Percentiles rank a stretch among this genome's conserved stretches.
These are phyloP conservation scores for Trypethelium eluteriae DNA, from an alignment of 495 filamentous ascomycete genomes.

Conservation along the genomic window DNA sequence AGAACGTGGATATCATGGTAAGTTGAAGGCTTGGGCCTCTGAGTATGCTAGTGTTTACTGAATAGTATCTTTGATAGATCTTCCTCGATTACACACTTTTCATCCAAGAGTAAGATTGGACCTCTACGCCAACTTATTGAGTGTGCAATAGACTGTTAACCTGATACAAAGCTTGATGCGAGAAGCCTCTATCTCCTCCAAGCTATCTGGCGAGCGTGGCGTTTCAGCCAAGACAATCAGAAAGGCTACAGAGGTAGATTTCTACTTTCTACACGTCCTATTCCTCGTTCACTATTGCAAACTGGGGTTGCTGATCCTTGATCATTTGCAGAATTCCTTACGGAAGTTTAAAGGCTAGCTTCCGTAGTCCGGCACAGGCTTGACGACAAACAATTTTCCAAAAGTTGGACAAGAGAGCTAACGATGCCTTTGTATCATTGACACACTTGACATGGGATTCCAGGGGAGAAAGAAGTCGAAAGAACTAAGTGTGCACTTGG, in stretches of 20 bases:
- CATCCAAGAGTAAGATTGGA: constrained; percentile 63
- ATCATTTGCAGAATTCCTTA: background rate
- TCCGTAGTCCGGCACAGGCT: background rate
- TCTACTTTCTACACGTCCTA: constrained; percentile 24
- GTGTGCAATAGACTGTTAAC: background rate
- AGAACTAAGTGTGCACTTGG: too few relatives aligned
- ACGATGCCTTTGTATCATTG: too few relatives aligned
- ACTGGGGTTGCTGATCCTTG: background rate
- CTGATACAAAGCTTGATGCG: constrained; percentile 60
- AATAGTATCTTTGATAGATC: constrained; percentile 45
- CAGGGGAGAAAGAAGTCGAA: too few relatives aligned
- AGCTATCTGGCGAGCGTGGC: constrained; percentile 62
- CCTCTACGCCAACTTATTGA: background rate
- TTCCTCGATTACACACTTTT: constrained; percentile 88
- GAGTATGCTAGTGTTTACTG: background rate
- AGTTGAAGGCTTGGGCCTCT: constrained; percentile 19
- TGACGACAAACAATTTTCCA: too few relatives aligned
- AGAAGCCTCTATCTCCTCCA: constrained; percentile 69
- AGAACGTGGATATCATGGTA: constrained; percentile 84
- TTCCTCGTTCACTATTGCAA: background rate
- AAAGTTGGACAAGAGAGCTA: too few relatives aligned
- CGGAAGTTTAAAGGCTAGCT: constrained; percentile 25
- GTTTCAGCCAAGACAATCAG: constrained; percentile 66
- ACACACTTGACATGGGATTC: too few relatives aligned
- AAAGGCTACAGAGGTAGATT: constrained; percentile 62